phyloP scores from a whole-genome alignment of 345 rosid genomes.

The Anastatica hierochuntica region DNA sequence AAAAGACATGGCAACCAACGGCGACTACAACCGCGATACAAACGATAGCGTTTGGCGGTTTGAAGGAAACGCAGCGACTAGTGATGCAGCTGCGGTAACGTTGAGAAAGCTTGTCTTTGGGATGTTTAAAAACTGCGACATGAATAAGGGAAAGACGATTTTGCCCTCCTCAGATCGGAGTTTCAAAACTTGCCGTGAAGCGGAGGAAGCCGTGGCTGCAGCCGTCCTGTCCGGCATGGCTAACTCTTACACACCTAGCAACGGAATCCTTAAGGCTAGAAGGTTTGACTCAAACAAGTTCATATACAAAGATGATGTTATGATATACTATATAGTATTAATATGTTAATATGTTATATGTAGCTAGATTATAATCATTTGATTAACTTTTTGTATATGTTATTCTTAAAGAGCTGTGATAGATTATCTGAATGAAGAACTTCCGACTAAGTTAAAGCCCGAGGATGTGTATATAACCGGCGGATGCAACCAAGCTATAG shows the following conservation, averaged over 20 bases:
- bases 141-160: conserved; percentile 13
- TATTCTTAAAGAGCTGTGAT: conserved; percentile 27
- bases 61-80: conserved; percentile 8
- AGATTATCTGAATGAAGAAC: conserved; percentile 25
- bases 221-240: conserved; percentile 37
- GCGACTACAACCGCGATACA: neutral
- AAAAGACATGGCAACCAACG: neutral
- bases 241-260: conserved; percentile 34
- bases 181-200: conserved; percentile 34
- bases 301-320: no score
- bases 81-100: conserved; percentile 10
- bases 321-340: no score
- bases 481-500: conserved; percentile 43
- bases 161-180: conserved; percentile 34
- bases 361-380: no score
- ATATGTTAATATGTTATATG: no score
- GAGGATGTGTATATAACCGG: conserved; percentile 36
- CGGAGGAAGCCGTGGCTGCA: conserved; percentile 41
- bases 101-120: conserved; percentile 26
- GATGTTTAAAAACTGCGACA: conserved; percentile 21
- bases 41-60: conserved; percentile 5
- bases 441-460: conserved; percentile 28
- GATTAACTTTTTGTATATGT: no score
- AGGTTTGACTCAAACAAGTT: conserved; percentile 20
- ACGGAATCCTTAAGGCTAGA: conserved; percentile 45